A percentile compares a stretch with the other conserved stretches of the same genome.
phyloP scores from a whole-genome alignment of 1,284 basidiomycete species.

The Meira nashicola region DNA sequence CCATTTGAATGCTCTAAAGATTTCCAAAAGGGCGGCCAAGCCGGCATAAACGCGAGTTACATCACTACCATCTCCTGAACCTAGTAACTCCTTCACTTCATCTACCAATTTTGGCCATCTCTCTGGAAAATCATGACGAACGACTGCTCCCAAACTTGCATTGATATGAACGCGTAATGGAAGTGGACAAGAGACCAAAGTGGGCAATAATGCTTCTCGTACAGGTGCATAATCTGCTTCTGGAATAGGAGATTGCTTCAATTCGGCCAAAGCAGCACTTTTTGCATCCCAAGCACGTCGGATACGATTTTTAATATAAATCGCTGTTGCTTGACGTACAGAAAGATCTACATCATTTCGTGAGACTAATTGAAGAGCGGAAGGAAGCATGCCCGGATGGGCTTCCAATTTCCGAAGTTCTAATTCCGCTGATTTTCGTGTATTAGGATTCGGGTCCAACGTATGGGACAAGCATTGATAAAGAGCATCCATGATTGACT shows the following conservation, averaged over 20 bases:
- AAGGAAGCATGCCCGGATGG: slow-evolving; percentile 47
- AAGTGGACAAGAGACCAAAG: slow-evolving; percentile 34
- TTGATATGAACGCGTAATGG: slow-evolving; percentile 38
- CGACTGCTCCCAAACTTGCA: slow-evolving; percentile 34
- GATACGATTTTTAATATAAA: slow-evolving; percentile 51
- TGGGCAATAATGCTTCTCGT: slow-evolving; percentile 30
- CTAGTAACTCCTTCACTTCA: slow-evolving; percentile 35
- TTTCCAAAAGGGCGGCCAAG: slow-evolving; percentile 43
- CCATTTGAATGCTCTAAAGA: slow-evolving; percentile 44
- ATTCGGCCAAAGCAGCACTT: neutral
- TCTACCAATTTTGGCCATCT: slow-evolving; percentile 47
- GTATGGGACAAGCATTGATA: slow-evolving; percentile 9
- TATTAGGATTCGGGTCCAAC: slow-evolving; percentile 35
- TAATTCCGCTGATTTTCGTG: slow-evolving; percentile 46
- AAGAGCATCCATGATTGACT: slow-evolving; percentile 9
- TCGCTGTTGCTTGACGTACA: slow-evolving; percentile 45
- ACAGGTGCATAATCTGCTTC: slow-evolving; percentile 34
- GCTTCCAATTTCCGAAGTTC: slow-evolving; percentile 46
- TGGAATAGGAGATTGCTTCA: slow-evolving; percentile 18
- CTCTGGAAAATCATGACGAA: slow-evolving; percentile 41
- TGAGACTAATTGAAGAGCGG: slow-evolving; percentile 41
- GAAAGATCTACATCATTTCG: slow-evolving; percentile 32
- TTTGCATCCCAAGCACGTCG: slow-evolving; percentile 37
- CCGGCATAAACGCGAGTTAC: slow-evolving; percentile 41
- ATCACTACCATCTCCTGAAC: slow-evolving; percentile 18